These are phyloP conservation scores for Fusarium concolor DNA, from an alignment of 2,329 filamentous ascomycete genomes.

Conservation along the genomic window DNA sequence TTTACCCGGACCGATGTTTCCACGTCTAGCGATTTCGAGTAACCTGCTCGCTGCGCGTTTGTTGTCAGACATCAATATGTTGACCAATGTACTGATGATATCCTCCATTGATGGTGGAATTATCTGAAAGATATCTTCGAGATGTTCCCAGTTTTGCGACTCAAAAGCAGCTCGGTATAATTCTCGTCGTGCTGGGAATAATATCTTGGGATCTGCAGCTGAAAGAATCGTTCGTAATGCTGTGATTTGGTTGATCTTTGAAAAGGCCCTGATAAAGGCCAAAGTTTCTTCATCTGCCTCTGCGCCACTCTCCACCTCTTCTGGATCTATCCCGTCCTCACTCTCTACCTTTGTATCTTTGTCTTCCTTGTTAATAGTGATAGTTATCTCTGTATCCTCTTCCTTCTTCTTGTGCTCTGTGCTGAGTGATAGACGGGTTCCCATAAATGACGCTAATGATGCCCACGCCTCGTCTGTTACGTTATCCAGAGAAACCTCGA, in stretches of 20 bases:
- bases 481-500: not conserved
- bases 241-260: not conserved
- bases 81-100: not conserved
- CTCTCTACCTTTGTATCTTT: not conserved
- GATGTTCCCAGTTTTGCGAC: not conserved
- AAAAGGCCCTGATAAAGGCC: not conserved
- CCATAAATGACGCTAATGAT: not conserved
- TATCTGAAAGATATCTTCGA: not conserved
- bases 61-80: not conserved
- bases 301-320: too few species aligned
- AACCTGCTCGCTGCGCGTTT: not conserved
- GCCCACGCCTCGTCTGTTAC: not conserved
- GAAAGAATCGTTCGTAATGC: not conserved
- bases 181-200: not conserved
- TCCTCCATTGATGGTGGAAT: not conserved
- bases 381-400: too few species aligned
- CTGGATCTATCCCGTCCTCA: not conserved
- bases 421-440: not conserved
- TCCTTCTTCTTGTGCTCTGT: not conserved
- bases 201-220: not conserved
- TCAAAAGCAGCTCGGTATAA: not conserved
- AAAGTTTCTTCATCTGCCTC: not conserved
- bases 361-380: not conserved
- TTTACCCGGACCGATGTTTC: not conserved
- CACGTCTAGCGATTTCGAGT: not conserved